These are phyloP conservation scores for Nicotiana noctiflora DNA, from an alignment of 257 asterid species.

Conservation along the genomic window DNA sequence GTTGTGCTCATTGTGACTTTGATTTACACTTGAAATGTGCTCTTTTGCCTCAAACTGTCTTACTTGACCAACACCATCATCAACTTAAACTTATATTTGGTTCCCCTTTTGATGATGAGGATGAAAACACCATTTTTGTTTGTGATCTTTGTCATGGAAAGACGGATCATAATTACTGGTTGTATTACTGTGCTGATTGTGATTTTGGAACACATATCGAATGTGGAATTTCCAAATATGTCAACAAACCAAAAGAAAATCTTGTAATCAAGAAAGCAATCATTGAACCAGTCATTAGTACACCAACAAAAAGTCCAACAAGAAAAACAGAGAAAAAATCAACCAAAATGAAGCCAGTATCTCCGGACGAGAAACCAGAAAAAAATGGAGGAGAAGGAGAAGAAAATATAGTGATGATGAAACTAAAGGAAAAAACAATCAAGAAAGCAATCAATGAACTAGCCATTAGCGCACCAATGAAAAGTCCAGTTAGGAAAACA, in stretches of 20 bases:
- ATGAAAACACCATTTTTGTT: neutral
- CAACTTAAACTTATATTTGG: constrained; percentile 13
- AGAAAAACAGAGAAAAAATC: neutral
- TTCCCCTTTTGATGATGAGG: neutral
- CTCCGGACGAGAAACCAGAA: neutral
- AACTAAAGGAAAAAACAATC: neutral
- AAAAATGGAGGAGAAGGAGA: neutral
- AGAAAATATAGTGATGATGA: neutral
- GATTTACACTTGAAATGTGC: constrained; percentile 32
- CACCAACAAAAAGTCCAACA: neutral
- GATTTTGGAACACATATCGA: constrained; percentile 22
- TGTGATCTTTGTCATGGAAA: constrained; percentile 18
- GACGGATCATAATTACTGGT: constrained; percentile 12
- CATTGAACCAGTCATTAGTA: neutral
- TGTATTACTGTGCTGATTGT: constrained; percentile 24
- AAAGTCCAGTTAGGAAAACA: neutral
- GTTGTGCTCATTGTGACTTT: constrained; percentile 28
- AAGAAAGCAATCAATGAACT: neutral
- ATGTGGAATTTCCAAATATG: constrained; percentile 6
- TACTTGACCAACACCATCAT: constrained; percentile 14
- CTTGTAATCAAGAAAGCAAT: neutral
- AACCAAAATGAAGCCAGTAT: neutral
- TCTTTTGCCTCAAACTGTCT: neutral
- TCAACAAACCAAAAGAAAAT: neutral
- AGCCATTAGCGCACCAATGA: neutral